Evolutionary conservation across 208 protist genomes (phyloP), one percentile per base, ranked within the genome.

Genomic region (Crithidia thermophila): DNA sequence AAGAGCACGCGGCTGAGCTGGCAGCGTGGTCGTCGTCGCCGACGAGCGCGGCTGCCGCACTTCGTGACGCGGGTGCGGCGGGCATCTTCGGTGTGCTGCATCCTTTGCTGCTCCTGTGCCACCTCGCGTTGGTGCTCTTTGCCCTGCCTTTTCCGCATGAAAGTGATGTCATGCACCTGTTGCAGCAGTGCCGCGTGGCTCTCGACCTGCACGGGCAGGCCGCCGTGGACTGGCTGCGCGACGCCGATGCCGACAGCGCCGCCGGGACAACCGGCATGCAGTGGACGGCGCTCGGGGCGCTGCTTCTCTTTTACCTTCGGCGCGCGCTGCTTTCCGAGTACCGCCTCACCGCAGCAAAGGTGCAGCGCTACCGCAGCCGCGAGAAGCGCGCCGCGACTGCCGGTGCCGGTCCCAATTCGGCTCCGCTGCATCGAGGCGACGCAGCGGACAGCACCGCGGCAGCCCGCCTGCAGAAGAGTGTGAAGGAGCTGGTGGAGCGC

Each of bases 121-220:
- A 91, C 49, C 33, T 94, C 28, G 73, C 87, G 16, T 42, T 85
- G 39, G 75, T 77, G 33, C 43, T 92, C 20, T 77, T 77, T 11
- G 71, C 81, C 11, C 53, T 85, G 33, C 86, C 87, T 5, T 91
- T 86, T n/a, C 40, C 56, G 5, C 49, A 72, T n/a, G 85, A 89
- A 45, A 75, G 67, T 31, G 87, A 92, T 60, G 77, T 89, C 21
- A 11, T 82, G 59, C 77, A 85, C 45, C 60, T 85, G 11, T 37
- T 88, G 39, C 70, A 87, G 50, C 77, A 85, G 47, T 90, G 85
- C 55, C 73, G 75, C 37, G 71, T 52, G 23, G 85, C 78, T 11
- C 52, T 93, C 31, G 85, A 95, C 56, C 64, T 94, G 27, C 62
- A 75, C 31, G 87, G 79, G 27, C 77, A 91, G 67, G 79, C 34